A percentile compares a stretch with the other conserved stretches of the same genome.
These are phyloP conservation scores for Triticum turgidum DNA, from an alignment of 176 grass and related monocot species.

Conservation along the genomic window DNA sequence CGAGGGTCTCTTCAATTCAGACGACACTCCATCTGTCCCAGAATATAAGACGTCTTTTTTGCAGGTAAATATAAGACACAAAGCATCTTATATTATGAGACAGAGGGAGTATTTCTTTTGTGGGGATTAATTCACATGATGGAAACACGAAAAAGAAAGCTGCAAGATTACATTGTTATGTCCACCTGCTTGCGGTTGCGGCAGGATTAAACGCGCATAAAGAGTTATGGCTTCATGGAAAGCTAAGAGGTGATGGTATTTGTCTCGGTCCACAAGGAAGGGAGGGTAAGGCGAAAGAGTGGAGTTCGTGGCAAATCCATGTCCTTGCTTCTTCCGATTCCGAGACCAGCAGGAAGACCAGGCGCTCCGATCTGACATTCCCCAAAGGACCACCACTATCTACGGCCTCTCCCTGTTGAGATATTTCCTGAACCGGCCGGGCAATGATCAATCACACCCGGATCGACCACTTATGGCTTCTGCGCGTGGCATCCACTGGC, in stretches of 20 bases:
- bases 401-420: neutral
- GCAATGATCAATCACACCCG: neutral
- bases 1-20: too few relatives aligned
- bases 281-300: neutral
- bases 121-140: too few relatives aligned
- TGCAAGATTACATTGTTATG: too few relatives aligned
- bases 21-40: too few relatives aligned
- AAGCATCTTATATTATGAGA: too few relatives aligned
- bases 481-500: neutral
- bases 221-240: neutral
- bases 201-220: too few relatives aligned
- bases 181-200: too few relatives aligned
- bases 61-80: too few relatives aligned
- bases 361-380: neutral
- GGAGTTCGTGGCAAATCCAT: neutral
- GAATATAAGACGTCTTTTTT: too few relatives aligned
- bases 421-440: neutral
- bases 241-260: neutral
- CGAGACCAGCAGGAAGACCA: neutral
- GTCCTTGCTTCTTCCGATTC: neutral
- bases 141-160: too few relatives aligned
- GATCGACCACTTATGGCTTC: neutral
- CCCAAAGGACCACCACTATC: neutral
- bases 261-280: neutral
- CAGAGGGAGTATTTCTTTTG: too few relatives aligned